Conservation (phyloP, 495 filamentous ascomycete genomes). For the Neurospora discreta region DNA sequence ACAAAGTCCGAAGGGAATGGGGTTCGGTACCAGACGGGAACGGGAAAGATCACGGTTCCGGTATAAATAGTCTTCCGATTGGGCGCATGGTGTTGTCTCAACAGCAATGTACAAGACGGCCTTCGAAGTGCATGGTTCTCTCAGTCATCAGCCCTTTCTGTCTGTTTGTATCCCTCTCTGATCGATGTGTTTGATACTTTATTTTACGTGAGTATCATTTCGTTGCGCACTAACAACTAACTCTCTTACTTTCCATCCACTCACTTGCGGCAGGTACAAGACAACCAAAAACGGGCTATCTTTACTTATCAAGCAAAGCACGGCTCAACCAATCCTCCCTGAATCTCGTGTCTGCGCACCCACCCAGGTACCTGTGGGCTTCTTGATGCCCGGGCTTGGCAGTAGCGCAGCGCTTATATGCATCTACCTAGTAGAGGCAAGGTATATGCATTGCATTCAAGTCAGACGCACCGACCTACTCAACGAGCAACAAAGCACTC, state of each 20-base stretch:
- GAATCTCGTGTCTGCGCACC: not conserved
- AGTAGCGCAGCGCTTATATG: not conserved
- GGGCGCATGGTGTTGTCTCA: not conserved
- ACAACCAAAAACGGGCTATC: not conserved
- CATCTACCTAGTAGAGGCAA: too few species aligned
- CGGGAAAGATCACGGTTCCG: not conserved
- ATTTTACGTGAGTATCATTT: not conserved
- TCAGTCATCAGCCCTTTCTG: not conserved
- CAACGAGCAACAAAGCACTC: not conserved
- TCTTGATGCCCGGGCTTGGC: too few species aligned
- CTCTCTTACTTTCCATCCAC: not conserved
- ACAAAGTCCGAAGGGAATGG: not conserved
- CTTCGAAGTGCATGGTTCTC: not conserved
- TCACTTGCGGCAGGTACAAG: not conserved
- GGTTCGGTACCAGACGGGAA: not conserved
- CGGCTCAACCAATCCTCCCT: not conserved
- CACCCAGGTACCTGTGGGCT: not conserved
- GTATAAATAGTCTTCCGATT: not conserved
- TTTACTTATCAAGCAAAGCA: not conserved
- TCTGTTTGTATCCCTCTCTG: not conserved
- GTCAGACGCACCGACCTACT: not conserved
- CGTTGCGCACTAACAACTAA: not conserved
- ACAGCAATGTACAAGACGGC: too few species aligned
- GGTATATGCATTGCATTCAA: not conserved
- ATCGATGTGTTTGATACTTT: not conserved